Conservation (phyloP, 2,329 filamentous ascomycete species). For the Phaeosphaeria sp. region DNA sequence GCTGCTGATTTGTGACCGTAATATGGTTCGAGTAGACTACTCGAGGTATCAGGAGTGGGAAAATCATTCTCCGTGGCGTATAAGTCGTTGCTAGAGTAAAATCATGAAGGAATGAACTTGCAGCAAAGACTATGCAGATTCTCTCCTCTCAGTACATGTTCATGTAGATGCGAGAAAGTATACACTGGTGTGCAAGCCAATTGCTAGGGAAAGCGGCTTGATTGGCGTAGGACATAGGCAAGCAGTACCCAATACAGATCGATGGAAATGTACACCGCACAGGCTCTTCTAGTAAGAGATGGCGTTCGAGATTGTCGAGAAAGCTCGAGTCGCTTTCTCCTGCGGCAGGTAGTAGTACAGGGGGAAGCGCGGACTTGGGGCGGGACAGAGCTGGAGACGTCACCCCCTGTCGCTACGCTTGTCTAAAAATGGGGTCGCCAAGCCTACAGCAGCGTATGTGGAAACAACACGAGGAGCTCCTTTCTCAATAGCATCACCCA, state of each 20-base stretch:
- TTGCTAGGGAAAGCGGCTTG: neutral
- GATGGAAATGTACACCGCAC: too few species aligned
- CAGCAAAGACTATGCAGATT: too few species aligned
- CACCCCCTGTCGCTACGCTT: neutral
- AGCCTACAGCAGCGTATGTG: slow-evolving; percentile 20
- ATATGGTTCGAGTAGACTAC: too few species aligned
- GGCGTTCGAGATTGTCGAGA: too few species aligned
- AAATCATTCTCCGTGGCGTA: too few species aligned
- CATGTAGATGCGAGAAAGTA: neutral
- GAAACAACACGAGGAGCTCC: slow-evolving; percentile 31
- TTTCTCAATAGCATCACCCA: slow-evolving; percentile 37
- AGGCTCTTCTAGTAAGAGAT: too few species aligned
- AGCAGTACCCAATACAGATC: neutral
- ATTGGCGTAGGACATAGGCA: neutral
- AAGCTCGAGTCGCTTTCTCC: neutral
- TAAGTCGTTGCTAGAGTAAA: too few species aligned
- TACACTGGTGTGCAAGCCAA: neutral
- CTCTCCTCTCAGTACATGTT: too few species aligned
- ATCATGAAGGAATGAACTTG: too few species aligned
- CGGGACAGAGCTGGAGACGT: neutral
- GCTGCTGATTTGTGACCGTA: too few species aligned
- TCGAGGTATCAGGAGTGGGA: too few species aligned
- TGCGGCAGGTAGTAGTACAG: neutral
- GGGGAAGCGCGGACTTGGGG: neutral
- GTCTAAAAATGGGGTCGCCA: neutral